Evolutionary conservation across 1,284 basidiomycete species (phyloP).

Genomic region (Limonomyces culmigenus): DNA sequence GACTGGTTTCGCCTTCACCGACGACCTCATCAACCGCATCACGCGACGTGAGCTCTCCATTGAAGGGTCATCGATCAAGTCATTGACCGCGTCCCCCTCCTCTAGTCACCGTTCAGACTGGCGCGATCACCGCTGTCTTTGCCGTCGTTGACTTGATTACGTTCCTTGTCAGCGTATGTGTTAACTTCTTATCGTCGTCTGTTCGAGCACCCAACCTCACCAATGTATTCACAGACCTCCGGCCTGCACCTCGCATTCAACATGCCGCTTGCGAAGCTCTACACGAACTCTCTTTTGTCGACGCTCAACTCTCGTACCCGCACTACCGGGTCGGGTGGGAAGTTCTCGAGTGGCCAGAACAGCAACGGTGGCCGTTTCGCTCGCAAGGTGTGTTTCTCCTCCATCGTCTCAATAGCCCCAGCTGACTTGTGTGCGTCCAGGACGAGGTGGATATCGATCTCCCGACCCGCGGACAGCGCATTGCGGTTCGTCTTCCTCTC

Average conservation of each 20-base stretch:
- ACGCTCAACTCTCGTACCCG: not conserved
- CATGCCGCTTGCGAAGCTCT: slow-evolving; percentile 15
- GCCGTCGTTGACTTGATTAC: slow-evolving; percentile 11
- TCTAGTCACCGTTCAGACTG: slow-evolving; percentile 17
- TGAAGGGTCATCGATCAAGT: not conserved
- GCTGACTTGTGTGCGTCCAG: not conserved
- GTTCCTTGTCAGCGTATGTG: slow-evolving; percentile 12
- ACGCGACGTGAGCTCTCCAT: slow-evolving; percentile 11
- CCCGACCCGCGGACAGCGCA: not conserved
- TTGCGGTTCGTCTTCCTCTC: not conserved
- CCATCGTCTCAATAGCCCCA: not conserved
- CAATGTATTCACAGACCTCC: not conserved
- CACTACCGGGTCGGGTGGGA: not conserved
- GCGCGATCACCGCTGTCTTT: slow-evolving; percentile 12
- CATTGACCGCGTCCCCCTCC: not conserved
- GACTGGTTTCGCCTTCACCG: slow-evolving; percentile 12
- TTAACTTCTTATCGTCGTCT: not conserved
- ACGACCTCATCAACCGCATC: slow-evolving; percentile 14
- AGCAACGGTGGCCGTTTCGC: not conserved
- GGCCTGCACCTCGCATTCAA: slow-evolving; percentile 10
- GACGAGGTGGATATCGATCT: not conserved
- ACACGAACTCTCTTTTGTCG: slow-evolving; percentile 4
- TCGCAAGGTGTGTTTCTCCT: not conserved
- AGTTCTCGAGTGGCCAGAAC: no score
- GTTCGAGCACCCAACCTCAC: not conserved